phyloP scores from a whole-genome alignment of 331 rosid genomes.

The Acacia concinna region DNA sequence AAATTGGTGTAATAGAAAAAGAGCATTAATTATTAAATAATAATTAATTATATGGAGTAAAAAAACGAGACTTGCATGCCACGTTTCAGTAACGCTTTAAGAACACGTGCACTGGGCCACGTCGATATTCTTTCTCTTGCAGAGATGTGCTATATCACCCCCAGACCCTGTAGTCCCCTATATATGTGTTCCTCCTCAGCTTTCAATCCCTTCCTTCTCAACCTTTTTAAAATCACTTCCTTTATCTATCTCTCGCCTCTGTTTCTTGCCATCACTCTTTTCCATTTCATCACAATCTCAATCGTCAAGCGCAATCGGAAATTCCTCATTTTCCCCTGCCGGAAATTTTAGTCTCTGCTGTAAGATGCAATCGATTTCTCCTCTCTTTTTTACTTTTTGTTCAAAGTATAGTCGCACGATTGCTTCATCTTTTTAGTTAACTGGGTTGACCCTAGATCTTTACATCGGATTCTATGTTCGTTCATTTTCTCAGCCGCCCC shows the following conservation, averaged over 20 bases:
- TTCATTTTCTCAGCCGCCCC: background rate
- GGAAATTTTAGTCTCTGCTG: slow-evolving; percentile 23
- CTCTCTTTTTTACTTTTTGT: background rate
- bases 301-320: slow-evolving; percentile 22
- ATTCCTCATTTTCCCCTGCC: background rate
- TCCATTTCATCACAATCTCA: slow-evolving; percentile 20
- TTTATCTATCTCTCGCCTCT: background rate
- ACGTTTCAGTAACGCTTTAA: background rate
- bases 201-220: background rate
- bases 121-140: slow-evolving; percentile 35
- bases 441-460: background rate
- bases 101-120: slow-evolving; percentile 22
- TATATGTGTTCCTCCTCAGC: slow-evolving; percentile 16
- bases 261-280: slow-evolving; percentile 27
- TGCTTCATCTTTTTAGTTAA: slow-evolving; percentile 18
- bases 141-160: background rate
- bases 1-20: too few relatives aligned
- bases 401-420: background rate
- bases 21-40: too few relatives aligned
- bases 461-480: background rate
- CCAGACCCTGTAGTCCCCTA: background rate
- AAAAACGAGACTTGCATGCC: background rate
- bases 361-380: slow-evolving; percentile 25
- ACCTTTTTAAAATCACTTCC: background rate
- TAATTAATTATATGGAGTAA: background rate